Conservation (phyloP, 345 rosid genomes). For the Eucalyptus regnans region DNA sequence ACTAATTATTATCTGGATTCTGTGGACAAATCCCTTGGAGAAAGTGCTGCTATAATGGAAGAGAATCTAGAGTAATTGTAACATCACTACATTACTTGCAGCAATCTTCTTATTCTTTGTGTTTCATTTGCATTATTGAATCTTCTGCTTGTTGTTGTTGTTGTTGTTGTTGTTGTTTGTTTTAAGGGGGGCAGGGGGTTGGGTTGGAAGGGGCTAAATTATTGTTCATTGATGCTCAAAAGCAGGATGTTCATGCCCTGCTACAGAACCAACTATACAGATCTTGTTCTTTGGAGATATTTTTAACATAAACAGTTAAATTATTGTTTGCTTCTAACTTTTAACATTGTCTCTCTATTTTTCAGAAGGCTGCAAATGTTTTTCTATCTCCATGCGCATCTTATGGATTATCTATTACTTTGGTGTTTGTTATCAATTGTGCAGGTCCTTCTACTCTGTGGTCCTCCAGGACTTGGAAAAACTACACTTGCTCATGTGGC, state of each 20-base stretch:
- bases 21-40: background rate
- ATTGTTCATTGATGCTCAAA: background rate
- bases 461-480: constrained; percentile 99
- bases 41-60: background rate
- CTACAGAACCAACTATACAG: background rate
- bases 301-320: background rate
- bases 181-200: background rate
- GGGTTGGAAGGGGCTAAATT: background rate
- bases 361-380: background rate
- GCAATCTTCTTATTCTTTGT: background rate
- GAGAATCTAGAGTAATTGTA: background rate
- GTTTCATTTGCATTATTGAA: background rate
- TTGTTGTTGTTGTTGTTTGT: too few species aligned
- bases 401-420: background rate
- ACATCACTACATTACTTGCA: background rate
- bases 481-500: constrained; percentile 97
- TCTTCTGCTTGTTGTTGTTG: background rate
- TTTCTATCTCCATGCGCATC: background rate
- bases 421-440: background rate
- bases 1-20: background rate
- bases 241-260: background rate
- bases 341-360: background rate
- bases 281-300: background rate
- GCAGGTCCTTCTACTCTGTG: constrained; percentile 95
- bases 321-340: background rate